These are phyloP conservation scores for Austropuccinia psidii DNA, from an alignment of 1,284 basidiomycete species.

Conservation along the genomic window DNA sequence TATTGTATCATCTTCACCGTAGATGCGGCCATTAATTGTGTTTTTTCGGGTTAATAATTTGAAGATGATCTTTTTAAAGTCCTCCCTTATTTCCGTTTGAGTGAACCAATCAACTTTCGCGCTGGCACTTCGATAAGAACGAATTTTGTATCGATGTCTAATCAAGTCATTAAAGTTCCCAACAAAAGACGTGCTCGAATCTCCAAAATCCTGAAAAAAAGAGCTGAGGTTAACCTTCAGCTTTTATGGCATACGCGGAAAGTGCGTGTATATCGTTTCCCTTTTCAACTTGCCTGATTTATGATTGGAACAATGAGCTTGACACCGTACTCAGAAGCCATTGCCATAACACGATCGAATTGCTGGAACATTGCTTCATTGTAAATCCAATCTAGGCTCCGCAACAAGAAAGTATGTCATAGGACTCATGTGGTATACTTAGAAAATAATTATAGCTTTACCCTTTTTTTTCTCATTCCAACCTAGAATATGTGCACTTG, in stretches of 20 bases:
- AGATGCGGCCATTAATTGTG: not conserved
- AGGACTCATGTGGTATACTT: not conserved
- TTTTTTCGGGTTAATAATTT: not conserved
- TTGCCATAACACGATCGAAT: not conserved
- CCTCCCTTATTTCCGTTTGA: not conserved
- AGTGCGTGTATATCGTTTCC: no score
- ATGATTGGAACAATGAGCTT: slow-evolving; percentile 4
- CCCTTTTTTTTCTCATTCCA: not conserved
- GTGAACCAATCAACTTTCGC: not conserved
- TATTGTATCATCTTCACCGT: not conserved
- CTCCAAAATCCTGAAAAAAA: not conserved
- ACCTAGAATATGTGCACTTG: not conserved
- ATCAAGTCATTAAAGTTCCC: slow-evolving; percentile 1
- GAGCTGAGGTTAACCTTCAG: not conserved
- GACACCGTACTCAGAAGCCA: not conserved
- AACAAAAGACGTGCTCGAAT: not conserved
- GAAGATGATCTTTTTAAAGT: not conserved
- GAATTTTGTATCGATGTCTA: not conserved
- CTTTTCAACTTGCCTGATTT: not conserved
- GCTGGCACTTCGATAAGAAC: not conserved
- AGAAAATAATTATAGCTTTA: no score
- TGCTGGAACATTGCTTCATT: not conserved
- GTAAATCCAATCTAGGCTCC: not conserved
- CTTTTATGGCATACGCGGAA: not conserved
- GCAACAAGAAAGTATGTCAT: not conserved